Evolutionary conservation across 2,329 filamentous ascomycete species (phyloP).

Genomic region (Aspergillus sergii): DNA sequence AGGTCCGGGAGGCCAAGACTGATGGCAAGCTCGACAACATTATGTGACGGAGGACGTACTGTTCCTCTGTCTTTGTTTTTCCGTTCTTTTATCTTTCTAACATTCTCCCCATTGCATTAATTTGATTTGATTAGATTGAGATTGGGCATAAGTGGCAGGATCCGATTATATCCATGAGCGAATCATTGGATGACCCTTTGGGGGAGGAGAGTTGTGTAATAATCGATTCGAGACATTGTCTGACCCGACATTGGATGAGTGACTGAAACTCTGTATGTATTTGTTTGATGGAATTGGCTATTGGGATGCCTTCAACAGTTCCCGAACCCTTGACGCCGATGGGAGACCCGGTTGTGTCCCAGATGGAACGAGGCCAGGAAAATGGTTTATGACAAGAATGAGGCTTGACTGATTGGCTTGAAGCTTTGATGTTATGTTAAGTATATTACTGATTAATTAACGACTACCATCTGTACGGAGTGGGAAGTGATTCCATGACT

Average conservation of each 20-base stretch:
- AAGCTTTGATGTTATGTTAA: slow-evolving; percentile 24
- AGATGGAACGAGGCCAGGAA: slow-evolving; percentile 16
- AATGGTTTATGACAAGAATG: slow-evolving; percentile 22
- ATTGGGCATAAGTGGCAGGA: slow-evolving; percentile 31
- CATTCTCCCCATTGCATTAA: slow-evolving; percentile 34
- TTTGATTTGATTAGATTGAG: slow-evolving; percentile 29
- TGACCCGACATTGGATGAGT: slow-evolving; percentile 18
- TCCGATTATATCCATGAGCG: slow-evolving; percentile 28
- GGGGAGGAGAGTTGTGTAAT: slow-evolving; percentile 19
- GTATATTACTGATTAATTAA: slow-evolving; percentile 22
- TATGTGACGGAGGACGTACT: slow-evolving; percentile 23
- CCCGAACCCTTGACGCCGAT: slow-evolving; percentile 12
- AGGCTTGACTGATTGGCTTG: slow-evolving; percentile 15
- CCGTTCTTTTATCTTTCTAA: slow-evolving; percentile 18
- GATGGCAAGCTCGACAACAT: slow-evolving; percentile 66
- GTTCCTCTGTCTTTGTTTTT: slow-evolving; percentile 11
- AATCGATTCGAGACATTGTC: slow-evolving; percentile 16
- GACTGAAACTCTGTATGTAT: slow-evolving; percentile 14
- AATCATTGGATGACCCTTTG: slow-evolving; percentile 19
- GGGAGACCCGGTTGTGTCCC: slow-evolving; percentile 27
- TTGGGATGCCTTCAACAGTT: slow-evolving; percentile 17
- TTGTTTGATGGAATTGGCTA: slow-evolving; percentile 16
- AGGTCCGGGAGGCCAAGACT: slow-evolving; percentile 80
- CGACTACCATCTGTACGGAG: slow-evolving; percentile 9
- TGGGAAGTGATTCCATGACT: neutral